Conservation (phyloP, 1,139 yeast genomes). For the Meyerozyma sp. region DNA sequence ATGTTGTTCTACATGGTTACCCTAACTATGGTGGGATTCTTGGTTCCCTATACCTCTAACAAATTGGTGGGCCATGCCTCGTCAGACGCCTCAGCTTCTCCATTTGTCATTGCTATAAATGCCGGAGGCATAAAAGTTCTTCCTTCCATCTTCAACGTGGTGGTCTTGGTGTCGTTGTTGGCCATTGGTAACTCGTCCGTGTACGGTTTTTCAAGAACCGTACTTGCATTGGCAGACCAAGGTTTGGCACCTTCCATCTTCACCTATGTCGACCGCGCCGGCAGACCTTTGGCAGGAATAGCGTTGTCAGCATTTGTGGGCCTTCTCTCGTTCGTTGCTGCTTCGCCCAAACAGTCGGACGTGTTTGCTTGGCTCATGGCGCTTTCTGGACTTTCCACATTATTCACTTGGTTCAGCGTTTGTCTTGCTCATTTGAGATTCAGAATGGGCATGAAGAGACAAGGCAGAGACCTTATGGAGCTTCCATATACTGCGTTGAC, state of each 20-base stretch:
- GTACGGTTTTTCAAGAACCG: constrained; percentile 40
- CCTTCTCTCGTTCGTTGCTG: constrained; percentile 35
- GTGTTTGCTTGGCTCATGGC: constrained; percentile 40
- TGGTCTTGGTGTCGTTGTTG: constrained; percentile 34
- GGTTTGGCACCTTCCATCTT: constrained; percentile 35
- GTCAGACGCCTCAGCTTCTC: constrained; percentile 37
- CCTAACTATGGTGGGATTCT: constrained; percentile 35
- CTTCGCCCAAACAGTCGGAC: constrained; percentile 29
- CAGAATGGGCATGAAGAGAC: constrained; percentile 30
- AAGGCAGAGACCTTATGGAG: constrained; percentile 25
- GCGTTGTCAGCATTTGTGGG: constrained; percentile 30
- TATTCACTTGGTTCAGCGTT: constrained; percentile 39
- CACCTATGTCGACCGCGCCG: constrained; percentile 33
- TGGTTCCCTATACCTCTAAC: constrained; percentile 23
- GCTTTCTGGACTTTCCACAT: constrained; percentile 36
- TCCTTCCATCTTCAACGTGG: constrained; percentile 41
- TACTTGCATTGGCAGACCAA: constrained; percentile 35
- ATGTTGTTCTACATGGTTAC: constrained; percentile 37
- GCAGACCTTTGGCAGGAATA: constrained; percentile 39
- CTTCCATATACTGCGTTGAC: constrained; percentile 35
- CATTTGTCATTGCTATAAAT: constrained; percentile 55
- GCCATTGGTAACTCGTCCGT: constrained; percentile 44
- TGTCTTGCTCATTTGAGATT: constrained; percentile 34
- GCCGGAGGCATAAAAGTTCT: constrained; percentile 45
- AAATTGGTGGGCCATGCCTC: neutral